Percentiles rank a stretch among this genome's conserved stretches.
Conservation (phyloP, 495 filamentous ascomycete genomes). For the Melanomma pulvis-pyrius region DNA sequence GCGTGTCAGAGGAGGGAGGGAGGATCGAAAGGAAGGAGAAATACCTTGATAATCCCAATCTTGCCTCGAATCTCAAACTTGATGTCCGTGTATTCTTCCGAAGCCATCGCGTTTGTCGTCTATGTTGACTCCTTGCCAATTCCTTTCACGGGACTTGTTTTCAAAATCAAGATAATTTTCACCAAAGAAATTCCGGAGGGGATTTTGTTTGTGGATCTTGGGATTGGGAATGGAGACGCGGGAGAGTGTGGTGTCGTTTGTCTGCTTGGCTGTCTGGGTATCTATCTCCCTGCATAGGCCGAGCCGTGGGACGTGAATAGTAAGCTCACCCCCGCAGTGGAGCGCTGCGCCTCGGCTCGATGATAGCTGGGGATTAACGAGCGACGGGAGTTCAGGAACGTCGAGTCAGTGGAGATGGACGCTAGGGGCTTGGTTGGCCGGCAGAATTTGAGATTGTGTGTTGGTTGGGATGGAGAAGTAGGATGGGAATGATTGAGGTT, state of each 20-base stretch:
- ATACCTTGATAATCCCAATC: constrained; percentile 43
- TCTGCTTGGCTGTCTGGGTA: no score
- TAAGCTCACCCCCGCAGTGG: constrained; percentile 5
- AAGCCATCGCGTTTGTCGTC: constrained; percentile 6
- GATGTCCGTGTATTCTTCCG: constrained; percentile 39
- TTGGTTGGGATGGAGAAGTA: neutral
- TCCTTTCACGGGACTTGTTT: no score
- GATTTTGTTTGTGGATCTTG: neutral
- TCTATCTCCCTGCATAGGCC: neutral
- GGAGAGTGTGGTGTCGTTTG: no score
- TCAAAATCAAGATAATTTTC: neutral
- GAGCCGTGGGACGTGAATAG: neutral
- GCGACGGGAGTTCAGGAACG: neutral
- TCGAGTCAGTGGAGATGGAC: neutral
- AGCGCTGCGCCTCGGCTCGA: constrained; percentile 9
- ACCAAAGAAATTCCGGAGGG: neutral
- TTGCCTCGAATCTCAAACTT: constrained; percentile 42
- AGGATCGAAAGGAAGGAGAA: neutral
- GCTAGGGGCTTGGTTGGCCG: neutral
- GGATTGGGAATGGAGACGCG: neutral
- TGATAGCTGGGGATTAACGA: neutral
- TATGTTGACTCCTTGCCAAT: neutral
- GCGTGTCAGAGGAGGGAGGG: neutral
- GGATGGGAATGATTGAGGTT: neutral
- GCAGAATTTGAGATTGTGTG: no score